phyloP scores from a whole-genome alignment of 768 basidiomycete species.

The Naganishia vaughanmartiniae region DNA sequence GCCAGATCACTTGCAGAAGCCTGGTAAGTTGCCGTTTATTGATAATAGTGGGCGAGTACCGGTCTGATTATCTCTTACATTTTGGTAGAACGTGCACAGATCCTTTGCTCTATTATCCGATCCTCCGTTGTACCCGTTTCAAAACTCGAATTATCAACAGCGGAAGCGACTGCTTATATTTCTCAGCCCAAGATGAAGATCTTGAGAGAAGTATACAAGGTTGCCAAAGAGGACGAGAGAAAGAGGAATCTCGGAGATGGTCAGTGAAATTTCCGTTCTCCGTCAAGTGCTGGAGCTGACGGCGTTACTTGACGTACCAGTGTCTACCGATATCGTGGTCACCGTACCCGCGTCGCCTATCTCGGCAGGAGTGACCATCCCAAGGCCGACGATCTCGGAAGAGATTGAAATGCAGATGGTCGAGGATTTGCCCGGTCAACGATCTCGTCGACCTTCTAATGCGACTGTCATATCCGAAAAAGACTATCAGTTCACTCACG shows the following conservation, averaged over 20 bases:
- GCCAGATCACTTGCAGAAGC: conserved; percentile 54
- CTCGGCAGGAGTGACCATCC: neutral
- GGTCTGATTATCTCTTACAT: neutral
- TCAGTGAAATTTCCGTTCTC: neutral
- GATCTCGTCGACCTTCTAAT: conserved; percentile 11
- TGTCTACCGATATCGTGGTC: conserved; percentile 11
- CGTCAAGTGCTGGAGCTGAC: neutral
- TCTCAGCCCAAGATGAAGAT: conserved; percentile 44
- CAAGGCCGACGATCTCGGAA: conserved; percentile 1
- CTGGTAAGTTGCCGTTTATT: conserved; percentile 42
- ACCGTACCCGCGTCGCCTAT: conserved; percentile 4
- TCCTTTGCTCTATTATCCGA: conserved; percentile 50
- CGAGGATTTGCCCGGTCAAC: neutral
- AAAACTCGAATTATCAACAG: conserved; percentile 50
- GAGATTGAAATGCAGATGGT: neutral
- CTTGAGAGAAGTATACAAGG: conserved; percentile 50
- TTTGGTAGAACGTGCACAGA: conserved; percentile 50
- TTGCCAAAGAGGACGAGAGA: conserved; percentile 52
- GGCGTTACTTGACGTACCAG: neutral
- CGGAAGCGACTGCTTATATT: conserved; percentile 47
- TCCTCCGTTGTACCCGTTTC: conserved; percentile 42
- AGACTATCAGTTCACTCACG: neutral
- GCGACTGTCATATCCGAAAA: neutral
- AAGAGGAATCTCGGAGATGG: conserved; percentile 36
- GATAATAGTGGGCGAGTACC: neutral